Evolutionary conservation across 345 rosid genomes (phyloP), one percentile per base, ranked within the genome.

Genomic region (Aquilaria sinensis): DNA sequence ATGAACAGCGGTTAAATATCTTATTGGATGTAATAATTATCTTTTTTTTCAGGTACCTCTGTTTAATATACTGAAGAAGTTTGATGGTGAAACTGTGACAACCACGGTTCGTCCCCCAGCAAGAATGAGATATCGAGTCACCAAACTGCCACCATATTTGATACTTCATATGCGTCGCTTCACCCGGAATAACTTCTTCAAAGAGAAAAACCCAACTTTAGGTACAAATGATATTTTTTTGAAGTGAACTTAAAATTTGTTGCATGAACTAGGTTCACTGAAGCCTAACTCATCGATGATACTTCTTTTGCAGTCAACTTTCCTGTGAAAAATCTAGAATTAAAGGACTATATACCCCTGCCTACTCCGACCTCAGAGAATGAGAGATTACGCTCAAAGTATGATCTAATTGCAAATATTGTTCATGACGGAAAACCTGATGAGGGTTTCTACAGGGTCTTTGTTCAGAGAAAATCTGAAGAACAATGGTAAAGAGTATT

Each of bases 391-490:
- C 76, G 87, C 54, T 74, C 96, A 0, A 95, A 87, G 85, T 95
- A 91, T 67, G 96, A 91, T 79, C 72, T 95, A 70, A 91, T 95
- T 23, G 96, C 96, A 13, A 87, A 95, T 67, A 78, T 91, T n/a
- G 97, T 95, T 68, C 99, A 91, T 72, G 99, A 95, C 61, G 96
- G 96, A 30, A 91, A 91, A 64, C 99, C 99, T 45, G 93, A 88
- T 47, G 99, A 84, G 60, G 99, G 96, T 0, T 80, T 70, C 74
- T 95, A 90, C 75, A 81, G 96, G 71, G 99, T 87, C 66, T 94
- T 91, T 78, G 99, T 95, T 79, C 99, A 95, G 71, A 80, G 96
- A 51, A 95, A 87, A 78, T 95, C 97, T 7, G 96, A 91, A 81
- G 96, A 90, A 65, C 81, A 81, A 67, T 93, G 97, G 97, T 90